A percentile compares a stretch with the other conserved stretches of the same genome.
Evolutionary conservation across 257 asterid species (phyloP).

Genomic region (Jacaranda copaia): DNA sequence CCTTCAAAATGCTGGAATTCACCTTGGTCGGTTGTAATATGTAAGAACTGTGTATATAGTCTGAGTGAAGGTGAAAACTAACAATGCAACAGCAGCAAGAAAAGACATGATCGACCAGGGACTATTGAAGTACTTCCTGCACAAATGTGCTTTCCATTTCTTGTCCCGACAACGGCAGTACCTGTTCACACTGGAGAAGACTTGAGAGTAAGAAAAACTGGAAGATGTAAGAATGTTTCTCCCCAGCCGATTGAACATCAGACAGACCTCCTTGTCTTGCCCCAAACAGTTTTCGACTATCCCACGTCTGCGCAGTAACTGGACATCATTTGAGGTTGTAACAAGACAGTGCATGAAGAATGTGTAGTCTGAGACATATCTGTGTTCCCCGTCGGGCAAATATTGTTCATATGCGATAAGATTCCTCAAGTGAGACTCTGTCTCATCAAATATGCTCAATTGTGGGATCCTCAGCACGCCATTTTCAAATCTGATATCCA

Average conservation of each 20-base stretch:
- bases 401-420: constrained; percentile 34
- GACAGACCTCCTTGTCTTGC: constrained; percentile 10
- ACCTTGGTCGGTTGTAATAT: neutral
- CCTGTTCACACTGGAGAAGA: too few relatives aligned
- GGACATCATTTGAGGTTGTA: too few relatives aligned
- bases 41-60: too few relatives aligned
- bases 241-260: constrained; percentile 19
- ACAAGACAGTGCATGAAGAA: too few relatives aligned
- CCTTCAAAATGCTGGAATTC: too few relatives aligned
- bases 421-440: constrained; percentile 29
- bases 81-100: too few relatives aligned
- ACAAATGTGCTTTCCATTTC: too few relatives aligned
- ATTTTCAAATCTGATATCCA: too few relatives aligned
- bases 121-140: too few relatives aligned
- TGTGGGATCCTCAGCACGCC: constrained; percentile 1
- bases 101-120: too few relatives aligned
- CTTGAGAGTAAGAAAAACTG: constrained; percentile 15
- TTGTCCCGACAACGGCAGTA: too few relatives aligned
- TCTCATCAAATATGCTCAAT: constrained; percentile 19
- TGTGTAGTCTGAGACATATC: neutral
- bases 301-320: neutral
- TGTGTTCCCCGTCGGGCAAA: neutral
- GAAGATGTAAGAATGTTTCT: constrained; percentile 13
- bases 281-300: constrained; percentile 26
- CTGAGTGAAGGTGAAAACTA: too few relatives aligned